phyloP scores from a whole-genome alignment of 768 basidiomycete genomes.

The Trichaptum fuscoviolaceum region DNA sequence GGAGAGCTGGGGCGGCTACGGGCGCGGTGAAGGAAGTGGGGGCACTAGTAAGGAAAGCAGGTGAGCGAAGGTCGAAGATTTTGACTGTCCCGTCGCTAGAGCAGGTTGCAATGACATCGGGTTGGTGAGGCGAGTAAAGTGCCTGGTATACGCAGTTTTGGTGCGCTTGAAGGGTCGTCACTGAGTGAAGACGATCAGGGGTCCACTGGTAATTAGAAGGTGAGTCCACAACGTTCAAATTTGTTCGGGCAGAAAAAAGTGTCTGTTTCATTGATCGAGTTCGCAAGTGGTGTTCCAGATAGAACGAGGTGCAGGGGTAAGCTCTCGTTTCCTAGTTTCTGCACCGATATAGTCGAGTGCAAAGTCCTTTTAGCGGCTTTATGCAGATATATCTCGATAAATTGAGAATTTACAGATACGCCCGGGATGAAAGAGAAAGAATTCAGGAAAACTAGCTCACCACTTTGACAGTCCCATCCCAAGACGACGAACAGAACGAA shows the following conservation, averaged over 20 bases:
- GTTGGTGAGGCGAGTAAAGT: constrained; percentile 88
- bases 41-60: constrained; percentile 12
- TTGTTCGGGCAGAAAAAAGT: no score
- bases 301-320: no score
- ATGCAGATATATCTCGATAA: neutral
- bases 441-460: constrained; percentile 38
- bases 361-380: constrained; percentile 7
- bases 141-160: constrained; percentile 84
- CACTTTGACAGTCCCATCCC: constrained; percentile 89
- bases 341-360: no score
- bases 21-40: constrained; percentile 6
- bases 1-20: neutral
- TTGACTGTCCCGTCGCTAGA: constrained; percentile 84
- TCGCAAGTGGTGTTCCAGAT: no score
- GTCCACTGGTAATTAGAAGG: constrained; percentile 60
- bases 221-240: neutral
- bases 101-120: constrained; percentile 75
- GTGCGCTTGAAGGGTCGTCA: constrained; percentile 81
- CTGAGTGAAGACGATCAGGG: constrained; percentile 72
- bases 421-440: no score
- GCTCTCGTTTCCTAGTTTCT: no score
- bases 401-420: no score
- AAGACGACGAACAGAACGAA: constrained; percentile 79
- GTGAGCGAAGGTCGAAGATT: constrained; percentile 57
- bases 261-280: no score